Conservation (phyloP, 805 yeast species). For the Wickerhamiella lipophila region DNA sequence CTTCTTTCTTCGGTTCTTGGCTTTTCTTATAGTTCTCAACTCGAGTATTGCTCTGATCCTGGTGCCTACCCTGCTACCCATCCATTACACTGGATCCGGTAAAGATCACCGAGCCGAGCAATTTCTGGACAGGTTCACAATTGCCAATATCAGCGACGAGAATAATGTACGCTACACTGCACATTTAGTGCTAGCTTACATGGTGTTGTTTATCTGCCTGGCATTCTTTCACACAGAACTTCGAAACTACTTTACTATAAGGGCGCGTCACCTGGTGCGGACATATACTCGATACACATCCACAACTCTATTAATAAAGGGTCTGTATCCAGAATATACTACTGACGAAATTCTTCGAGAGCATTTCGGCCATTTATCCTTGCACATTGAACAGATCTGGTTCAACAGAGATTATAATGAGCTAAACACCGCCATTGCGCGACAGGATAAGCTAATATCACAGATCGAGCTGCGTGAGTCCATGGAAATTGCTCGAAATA, state of each 20-base stretch:
- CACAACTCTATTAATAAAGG: slow-evolving; percentile 56
- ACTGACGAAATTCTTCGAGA: slow-evolving; percentile 40
- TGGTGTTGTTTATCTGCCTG: slow-evolving; percentile 47
- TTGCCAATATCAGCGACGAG: slow-evolving; percentile 50
- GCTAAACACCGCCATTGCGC: slow-evolving; percentile 27
- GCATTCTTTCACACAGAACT: slow-evolving; percentile 42
- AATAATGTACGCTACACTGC: slow-evolving; percentile 41
- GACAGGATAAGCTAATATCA: slow-evolving; percentile 25
- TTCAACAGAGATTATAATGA: slow-evolving; percentile 37
- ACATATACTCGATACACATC: slow-evolving; percentile 17
- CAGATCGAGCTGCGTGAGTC: slow-evolving; percentile 29
- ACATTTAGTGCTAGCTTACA: slow-evolving; percentile 49
- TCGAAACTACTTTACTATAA: slow-evolving; percentile 35
- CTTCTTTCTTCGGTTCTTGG: slow-evolving; percentile 52
- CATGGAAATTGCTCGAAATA: not conserved
- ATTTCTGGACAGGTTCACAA: slow-evolving; percentile 58
- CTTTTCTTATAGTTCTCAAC: slow-evolving; percentile 40
- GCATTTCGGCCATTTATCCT: slow-evolving; percentile 44
- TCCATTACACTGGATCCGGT: slow-evolving; percentile 39
- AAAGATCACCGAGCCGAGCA: slow-evolving; percentile 18
- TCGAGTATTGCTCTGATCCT: slow-evolving; percentile 40
- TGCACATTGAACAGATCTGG: slow-evolving; percentile 48
- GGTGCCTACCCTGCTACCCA: slow-evolving; percentile 49
- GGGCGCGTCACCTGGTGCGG: slow-evolving; percentile 33
- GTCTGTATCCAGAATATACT: slow-evolving; percentile 40